Conservation (phyloP, 2,329 filamentous ascomycete species). For the Aureobasidium namibiae region DNA sequence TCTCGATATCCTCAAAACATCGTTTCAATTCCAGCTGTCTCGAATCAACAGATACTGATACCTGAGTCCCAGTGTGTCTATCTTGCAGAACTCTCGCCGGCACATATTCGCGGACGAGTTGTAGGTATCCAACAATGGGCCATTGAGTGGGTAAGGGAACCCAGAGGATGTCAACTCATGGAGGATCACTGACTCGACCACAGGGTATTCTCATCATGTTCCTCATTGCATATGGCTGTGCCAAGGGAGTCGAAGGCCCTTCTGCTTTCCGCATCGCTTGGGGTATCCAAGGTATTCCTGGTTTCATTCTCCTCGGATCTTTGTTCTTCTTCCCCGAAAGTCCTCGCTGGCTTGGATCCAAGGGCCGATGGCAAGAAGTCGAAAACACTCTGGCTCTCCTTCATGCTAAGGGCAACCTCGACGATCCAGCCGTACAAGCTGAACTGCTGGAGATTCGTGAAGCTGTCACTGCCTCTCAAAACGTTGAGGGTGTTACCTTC, state of each 20-base stretch:
- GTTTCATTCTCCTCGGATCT: slow-evolving; percentile 35
- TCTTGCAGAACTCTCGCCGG: slow-evolving; percentile 68
- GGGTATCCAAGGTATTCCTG: slow-evolving; percentile 43
- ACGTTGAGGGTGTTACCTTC: slow-evolving; percentile 31
- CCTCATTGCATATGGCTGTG: slow-evolving; percentile 53
- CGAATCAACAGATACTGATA: background rate
- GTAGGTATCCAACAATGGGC: slow-evolving; percentile 62
- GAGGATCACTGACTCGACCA: background rate
- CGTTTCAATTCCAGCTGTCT: background rate
- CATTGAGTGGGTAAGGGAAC: slow-evolving; percentile 50
- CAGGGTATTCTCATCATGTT: slow-evolving; percentile 56
- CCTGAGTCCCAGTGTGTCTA: slow-evolving; percentile 56
- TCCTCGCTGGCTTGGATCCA: slow-evolving; percentile 41
- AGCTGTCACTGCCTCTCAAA: slow-evolving; percentile 31
- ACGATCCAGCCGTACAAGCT: slow-evolving; percentile 39
- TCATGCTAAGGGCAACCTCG: slow-evolving; percentile 34
- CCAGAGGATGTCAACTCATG: background rate
- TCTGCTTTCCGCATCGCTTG: slow-evolving; percentile 54
- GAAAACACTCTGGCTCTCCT: slow-evolving; percentile 35
- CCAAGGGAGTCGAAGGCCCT: slow-evolving; percentile 42
- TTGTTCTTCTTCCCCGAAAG: slow-evolving; percentile 39
- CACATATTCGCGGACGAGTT: slow-evolving; percentile 45
- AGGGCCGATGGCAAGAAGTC: slow-evolving; percentile 38
- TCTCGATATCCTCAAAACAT: background rate
- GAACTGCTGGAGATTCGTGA: slow-evolving; percentile 39